phyloP scores from a whole-genome alignment of 768 basidiomycete genomes.

The Melanogaster broomeanus region DNA sequence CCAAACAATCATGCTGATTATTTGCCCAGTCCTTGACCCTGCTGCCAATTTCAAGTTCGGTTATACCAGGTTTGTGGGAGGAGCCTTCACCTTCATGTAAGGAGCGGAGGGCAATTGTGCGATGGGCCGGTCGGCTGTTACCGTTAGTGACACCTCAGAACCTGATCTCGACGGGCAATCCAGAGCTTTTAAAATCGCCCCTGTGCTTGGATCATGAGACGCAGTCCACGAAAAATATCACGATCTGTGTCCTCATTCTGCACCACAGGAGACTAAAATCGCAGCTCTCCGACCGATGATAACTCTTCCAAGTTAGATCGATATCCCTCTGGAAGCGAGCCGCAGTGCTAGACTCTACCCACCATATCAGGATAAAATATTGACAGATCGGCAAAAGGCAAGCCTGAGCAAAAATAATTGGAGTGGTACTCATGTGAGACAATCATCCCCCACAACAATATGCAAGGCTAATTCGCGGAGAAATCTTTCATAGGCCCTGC shows the following conservation, averaged over 20 bases:
- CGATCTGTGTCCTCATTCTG: not conserved
- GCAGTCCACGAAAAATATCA: not conserved
- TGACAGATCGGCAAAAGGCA: constrained; percentile 1
- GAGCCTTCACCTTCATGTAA: constrained; percentile 8
- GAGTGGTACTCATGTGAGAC: not conserved
- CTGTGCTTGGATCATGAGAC: constrained; percentile 13
- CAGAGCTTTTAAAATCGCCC: too few species aligned
- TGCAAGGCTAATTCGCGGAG: not conserved
- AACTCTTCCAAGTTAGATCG: too few species aligned
- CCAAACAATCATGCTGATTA: constrained; percentile 20
- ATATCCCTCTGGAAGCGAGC: too few species aligned
- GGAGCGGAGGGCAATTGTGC: constrained; percentile 2
- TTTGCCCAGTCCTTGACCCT: constrained; percentile 26
- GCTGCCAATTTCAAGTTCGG: constrained; percentile 23
- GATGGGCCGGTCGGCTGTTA: constrained; percentile 10
- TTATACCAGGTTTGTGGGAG: constrained; percentile 8
- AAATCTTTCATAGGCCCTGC: not conserved
- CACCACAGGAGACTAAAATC: not conserved
- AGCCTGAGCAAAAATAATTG: not conserved
- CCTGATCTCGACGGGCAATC: not conserved
- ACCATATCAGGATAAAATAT: constrained; percentile 7
- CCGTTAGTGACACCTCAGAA: constrained; percentile 8
- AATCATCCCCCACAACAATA: not conserved
- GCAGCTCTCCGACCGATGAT: not conserved
- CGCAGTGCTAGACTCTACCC: not conserved